Percentiles rank a stretch among this genome's conserved stretches.
These are phyloP conservation scores for Drosera capensis DNA, from an alignment of 148 eudicot genomes.

Conservation along the genomic window DNA sequence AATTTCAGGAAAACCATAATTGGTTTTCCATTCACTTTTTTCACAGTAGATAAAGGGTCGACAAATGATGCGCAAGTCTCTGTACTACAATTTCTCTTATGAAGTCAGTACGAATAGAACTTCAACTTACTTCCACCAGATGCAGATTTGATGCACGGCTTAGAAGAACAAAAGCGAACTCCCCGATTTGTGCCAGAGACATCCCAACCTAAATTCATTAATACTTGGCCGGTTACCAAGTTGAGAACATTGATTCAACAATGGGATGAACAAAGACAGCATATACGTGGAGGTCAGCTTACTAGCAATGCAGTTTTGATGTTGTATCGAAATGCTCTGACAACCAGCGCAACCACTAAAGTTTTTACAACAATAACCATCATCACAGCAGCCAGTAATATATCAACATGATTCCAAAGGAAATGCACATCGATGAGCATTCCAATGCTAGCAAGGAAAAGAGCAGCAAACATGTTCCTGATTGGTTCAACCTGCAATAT, in stretches of 20 bases:
- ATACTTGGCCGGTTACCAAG: neutral
- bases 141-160: slow-evolving; percentile 98
- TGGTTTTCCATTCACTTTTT: too few relatives aligned
- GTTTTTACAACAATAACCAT: slow-evolving; percentile 77
- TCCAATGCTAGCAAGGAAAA: slow-evolving; percentile 96
- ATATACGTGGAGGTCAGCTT: slow-evolving; percentile 17
- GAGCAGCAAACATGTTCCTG: slow-evolving; percentile 97
- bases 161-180: slow-evolving; percentile 91
- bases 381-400: slow-evolving; percentile 79
- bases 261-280: neutral
- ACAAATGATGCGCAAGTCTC: too few relatives aligned
- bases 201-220: slow-evolving; percentile 55
- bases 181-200: slow-evolving; percentile 94
- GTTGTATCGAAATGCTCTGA: slow-evolving; percentile 85
- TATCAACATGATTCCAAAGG: slow-evolving; percentile 98
- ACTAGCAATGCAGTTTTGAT: slow-evolving; percentile 82
- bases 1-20: too few relatives aligned
- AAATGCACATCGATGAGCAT: slow-evolving; percentile 98
- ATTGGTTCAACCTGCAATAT: slow-evolving; percentile 84
- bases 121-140: slow-evolving; percentile 80
- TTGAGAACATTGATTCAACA: neutral
- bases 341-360: slow-evolving; percentile 52
- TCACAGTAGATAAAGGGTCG: too few relatives aligned
- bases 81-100: too few relatives aligned
- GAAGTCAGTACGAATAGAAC: too few relatives aligned